These are phyloP conservation scores for Bauhinia variegata DNA, from an alignment of 306 rosid species.

Conservation along the genomic window DNA sequence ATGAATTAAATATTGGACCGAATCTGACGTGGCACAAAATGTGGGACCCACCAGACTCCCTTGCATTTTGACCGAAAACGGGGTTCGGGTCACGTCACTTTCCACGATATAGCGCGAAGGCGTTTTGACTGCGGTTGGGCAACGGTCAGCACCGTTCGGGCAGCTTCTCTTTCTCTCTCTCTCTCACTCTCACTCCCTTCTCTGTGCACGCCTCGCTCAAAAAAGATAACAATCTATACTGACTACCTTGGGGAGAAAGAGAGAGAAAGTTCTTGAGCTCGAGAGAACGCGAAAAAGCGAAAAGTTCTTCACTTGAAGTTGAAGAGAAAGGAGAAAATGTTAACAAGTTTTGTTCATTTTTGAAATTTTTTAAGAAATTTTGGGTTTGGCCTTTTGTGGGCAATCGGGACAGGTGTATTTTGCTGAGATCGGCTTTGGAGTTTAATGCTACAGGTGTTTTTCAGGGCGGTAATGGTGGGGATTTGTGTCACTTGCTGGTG, in stretches of 20 bases:
- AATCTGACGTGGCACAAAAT: slow-evolving; percentile 37
- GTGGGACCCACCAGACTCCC: slow-evolving; percentile 44
- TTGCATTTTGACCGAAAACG: slow-evolving; percentile 61
- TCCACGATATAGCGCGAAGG: slow-evolving; percentile 77
- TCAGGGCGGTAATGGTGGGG: slow-evolving; percentile 49
- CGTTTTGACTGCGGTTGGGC: slow-evolving; percentile 88
- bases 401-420: slow-evolving; percentile 15
- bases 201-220: slow-evolving; percentile 65
- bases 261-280: slow-evolving; percentile 33
- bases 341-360: slow-evolving; percentile 34
- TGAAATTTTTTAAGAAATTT: background rate
- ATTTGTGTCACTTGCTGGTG: slow-evolving; percentile 43
- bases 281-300: slow-evolving; percentile 34
- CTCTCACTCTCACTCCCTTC: slow-evolving; percentile 31
- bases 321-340: slow-evolving; percentile 41
- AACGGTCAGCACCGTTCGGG: slow-evolving; percentile 92
- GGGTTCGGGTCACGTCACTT: slow-evolving; percentile 88
- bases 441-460: slow-evolving; percentile 38
- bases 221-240: slow-evolving; percentile 52
- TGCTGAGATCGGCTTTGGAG: slow-evolving; percentile 67
- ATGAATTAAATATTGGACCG: background rate
- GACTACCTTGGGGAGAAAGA: slow-evolving; percentile 31
- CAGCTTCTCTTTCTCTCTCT: slow-evolving; percentile 37
- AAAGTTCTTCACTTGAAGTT: slow-evolving; percentile 32
- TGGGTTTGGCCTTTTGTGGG: slow-evolving; percentile 36